A percentile compares a stretch with the other conserved stretches of the same genome.
These are phyloP conservation scores for Chlorella sp. DNA, from an alignment of 139 green algal species.

Conservation along the genomic window DNA sequence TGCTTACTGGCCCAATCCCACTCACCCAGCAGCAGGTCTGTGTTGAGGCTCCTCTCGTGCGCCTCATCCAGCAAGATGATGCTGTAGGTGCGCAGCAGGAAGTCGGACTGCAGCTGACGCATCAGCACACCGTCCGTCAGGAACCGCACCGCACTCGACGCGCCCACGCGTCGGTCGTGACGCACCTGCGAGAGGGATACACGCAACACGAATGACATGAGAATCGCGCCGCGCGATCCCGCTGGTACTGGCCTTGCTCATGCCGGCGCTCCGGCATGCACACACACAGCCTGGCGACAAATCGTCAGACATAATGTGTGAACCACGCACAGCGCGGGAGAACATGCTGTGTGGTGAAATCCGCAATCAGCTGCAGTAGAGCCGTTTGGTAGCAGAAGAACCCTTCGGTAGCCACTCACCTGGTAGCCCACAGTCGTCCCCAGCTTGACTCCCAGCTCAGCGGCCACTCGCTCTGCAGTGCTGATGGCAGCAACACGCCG, in stretches of 20 bases:
- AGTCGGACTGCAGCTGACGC: conserved; percentile 59
- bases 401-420: too few species aligned
- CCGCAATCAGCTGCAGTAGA: too few species aligned
- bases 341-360: neutral
- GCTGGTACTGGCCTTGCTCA: neutral
- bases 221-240: neutral
- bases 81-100: conserved; percentile 36
- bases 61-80: conserved; percentile 90
- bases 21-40: conserved; percentile 73
- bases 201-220: conserved; percentile 1
- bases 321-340: neutral
- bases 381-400: too few species aligned
- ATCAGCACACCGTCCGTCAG: conserved; percentile 96
- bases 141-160: conserved; percentile 73
- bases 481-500: conserved; percentile 80
- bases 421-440: conserved; percentile 85
- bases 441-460: conserved; percentile 66
- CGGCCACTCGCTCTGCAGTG: conserved; percentile 73
- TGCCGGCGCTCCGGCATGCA: too few species aligned
- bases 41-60: conserved; percentile 85
- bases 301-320: too few species aligned
- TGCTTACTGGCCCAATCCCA: too few species aligned
- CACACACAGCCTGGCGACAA: too few species aligned
- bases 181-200: conserved; percentile 78
- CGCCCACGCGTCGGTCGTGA: conserved; percentile 64